Conservation (phyloP, 495 filamentous ascomycete species). For the Aspergillus cavernicola region DNA sequence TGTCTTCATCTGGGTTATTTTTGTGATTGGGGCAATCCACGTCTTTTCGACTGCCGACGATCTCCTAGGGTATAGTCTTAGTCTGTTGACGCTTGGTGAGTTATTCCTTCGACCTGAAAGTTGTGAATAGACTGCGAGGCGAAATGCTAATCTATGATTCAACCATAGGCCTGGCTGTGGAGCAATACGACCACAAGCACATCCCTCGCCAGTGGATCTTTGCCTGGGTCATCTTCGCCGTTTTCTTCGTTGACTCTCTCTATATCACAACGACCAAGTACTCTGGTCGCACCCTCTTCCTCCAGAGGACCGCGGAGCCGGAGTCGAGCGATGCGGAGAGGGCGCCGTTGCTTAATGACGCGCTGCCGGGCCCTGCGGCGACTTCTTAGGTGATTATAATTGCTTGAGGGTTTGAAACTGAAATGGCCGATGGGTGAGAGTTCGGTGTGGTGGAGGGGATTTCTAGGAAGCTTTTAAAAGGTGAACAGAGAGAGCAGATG, state of each 20-base stretch:
- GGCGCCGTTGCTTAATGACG: constrained; percentile 40
- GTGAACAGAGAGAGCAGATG: background rate
- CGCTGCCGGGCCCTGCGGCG: constrained; percentile 10
- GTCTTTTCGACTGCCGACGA: constrained; percentile 72
- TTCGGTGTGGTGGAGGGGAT: too few relatives aligned
- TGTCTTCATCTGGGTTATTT: constrained; percentile 77
- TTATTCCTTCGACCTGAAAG: background rate
- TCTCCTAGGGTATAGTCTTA: constrained; percentile 73
- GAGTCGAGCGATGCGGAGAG: constrained; percentile 38
- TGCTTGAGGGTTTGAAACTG: background rate
- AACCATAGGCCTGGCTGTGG: constrained; percentile 61
- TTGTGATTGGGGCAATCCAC: constrained; percentile 69
- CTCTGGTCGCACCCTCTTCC: constrained; percentile 49
- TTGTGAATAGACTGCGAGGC: too few relatives aligned
- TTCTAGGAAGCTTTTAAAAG: background rate
- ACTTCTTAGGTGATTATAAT: background rate
- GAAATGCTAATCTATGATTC: constrained; percentile 6
- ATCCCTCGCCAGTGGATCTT: constrained; percentile 89
- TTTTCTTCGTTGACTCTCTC: constrained; percentile 63
- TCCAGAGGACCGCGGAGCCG: constrained; percentile 34
- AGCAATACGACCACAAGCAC: constrained; percentile 65
- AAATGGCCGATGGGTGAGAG: background rate
- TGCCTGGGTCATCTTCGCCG: constrained; percentile 74
- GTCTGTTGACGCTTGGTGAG: constrained; percentile 63
- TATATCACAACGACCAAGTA: constrained; percentile 62